phyloP scores from a whole-genome alignment of 2,329 filamentous ascomycete genomes.

The Claviceps africana region DNA sequence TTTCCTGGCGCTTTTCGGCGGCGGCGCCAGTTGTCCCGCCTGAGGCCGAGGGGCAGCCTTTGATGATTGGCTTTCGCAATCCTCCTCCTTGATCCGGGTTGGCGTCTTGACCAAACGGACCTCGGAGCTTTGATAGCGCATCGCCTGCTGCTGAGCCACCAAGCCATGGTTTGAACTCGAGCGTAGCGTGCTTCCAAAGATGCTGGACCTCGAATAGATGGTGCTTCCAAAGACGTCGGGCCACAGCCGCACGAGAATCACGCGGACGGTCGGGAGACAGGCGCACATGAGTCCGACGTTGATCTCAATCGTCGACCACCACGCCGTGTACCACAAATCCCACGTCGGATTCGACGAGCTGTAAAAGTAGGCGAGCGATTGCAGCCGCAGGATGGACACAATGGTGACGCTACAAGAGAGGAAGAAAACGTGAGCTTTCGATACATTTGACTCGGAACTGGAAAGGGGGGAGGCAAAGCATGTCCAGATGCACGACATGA shows the following conservation, averaged over 20 bases:
- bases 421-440: not conserved
- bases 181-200: not conserved
- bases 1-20: not conserved
- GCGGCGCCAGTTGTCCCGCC: not conserved
- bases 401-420: constrained; percentile 2
- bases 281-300: constrained; percentile 18
- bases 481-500: too few relatives aligned
- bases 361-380: constrained; percentile 4
- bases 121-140: not conserved
- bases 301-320: constrained; percentile 19
- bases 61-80: not conserved
- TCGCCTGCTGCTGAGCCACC: not conserved
- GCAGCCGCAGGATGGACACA: constrained; percentile 5
- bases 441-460: not conserved
- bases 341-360: constrained; percentile 9
- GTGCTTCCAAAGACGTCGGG: constrained; percentile 3
- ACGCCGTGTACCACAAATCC: constrained; percentile 10
- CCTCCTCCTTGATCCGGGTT: not conserved
- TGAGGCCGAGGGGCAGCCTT: not conserved
- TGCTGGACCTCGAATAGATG: too few relatives aligned
- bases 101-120: not conserved
- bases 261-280: constrained; percentile 16
- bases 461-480: too few relatives aligned
- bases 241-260: constrained; percentile 8
- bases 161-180: not conserved